Conservation (phyloP, 352 stramenopile species). For the Phytophthora europaea region DNA sequence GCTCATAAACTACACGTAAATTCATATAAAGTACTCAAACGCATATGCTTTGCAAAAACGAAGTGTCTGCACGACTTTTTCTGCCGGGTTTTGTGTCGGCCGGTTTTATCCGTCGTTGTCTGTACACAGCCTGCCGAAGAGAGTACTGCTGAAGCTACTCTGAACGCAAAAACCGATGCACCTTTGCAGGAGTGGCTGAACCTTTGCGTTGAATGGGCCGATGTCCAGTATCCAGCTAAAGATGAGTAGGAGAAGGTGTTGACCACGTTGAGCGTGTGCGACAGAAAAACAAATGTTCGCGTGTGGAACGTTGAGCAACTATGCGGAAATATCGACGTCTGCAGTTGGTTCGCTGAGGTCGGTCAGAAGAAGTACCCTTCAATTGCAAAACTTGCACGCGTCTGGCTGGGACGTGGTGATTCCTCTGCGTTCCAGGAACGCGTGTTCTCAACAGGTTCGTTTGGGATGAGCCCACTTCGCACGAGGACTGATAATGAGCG, state of each 20-base stretch:
- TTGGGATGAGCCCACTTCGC: no score
- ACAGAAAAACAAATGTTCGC: background rate
- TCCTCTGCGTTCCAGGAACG: conserved; percentile 7
- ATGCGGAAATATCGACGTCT: conserved; percentile 3
- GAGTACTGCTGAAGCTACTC: background rate
- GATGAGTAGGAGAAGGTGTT: background rate
- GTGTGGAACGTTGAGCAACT: conserved; percentile 14
- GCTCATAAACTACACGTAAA: no score
- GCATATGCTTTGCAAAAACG: no score
- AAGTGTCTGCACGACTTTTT: no score
- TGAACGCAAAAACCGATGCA: conserved; percentile 7
- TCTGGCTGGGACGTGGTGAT: background rate
- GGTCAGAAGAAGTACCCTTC: conserved; percentile 10
- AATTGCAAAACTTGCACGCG: conserved; percentile 1
- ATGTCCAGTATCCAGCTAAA: conserved; percentile 6
- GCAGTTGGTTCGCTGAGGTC: conserved; percentile 2
- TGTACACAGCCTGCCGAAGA: background rate
- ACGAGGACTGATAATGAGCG: no score
- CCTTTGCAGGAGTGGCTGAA: background rate
- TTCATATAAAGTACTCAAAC: no score
- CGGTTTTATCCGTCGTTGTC: no score
- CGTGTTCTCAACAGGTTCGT: no score
- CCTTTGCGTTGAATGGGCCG: conserved; percentile 6
- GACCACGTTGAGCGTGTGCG: conserved; percentile 4
- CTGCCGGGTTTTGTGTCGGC: no score